A percentile compares a stretch with the other conserved stretches of the same genome.
Evolutionary conservation across 2,329 filamentous ascomycete genomes (phyloP).

Genomic region (Paraconiothyrium sp.): DNA sequence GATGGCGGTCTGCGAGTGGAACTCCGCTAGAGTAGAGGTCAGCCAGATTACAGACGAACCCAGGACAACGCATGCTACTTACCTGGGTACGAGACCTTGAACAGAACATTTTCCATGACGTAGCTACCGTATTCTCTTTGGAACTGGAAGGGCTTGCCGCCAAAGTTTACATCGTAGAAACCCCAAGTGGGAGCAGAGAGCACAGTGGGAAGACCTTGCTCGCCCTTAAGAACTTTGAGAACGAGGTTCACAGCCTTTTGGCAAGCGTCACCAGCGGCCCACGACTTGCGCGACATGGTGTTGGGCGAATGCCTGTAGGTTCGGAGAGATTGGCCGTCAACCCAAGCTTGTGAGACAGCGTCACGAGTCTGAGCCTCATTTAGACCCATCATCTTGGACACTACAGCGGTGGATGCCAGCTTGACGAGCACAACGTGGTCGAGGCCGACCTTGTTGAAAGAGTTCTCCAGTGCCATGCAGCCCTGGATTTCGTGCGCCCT

Average conservation of each 20-base stretch:
- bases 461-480: conserved; percentile 95
- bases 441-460: conserved; percentile 97
- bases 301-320: conserved; percentile 98
- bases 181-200: conserved; percentile 94
- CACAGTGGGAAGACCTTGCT: conserved; percentile 89
- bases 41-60: conserved; percentile 18
- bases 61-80: conserved; percentile 44
- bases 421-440: conserved; percentile 99
- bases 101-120: conserved; percentile 99
- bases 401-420: conserved; percentile 92
- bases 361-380: conserved; percentile 91
- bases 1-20: conserved; percentile 98
- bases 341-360: conserved; percentile 96
- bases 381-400: conserved; percentile 93
- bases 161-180: conserved; percentile 98
- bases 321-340: conserved; percentile 93
- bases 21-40: conserved; percentile 71
- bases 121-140: conserved; percentile 97
- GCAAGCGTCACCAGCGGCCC: conserved; percentile 98
- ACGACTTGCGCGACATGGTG: conserved; percentile 99
- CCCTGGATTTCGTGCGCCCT: conserved; percentile 99
- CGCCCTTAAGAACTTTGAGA: conserved; percentile 90
- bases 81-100: conserved; percentile 99
- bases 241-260: conserved; percentile 92
- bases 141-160: conserved; percentile 90